Evolutionary conservation across 2,329 filamentous ascomycete species (phyloP), one percentile per base, ranked within the genome.

Genomic region (Aspergillus alliaceus): DNA sequence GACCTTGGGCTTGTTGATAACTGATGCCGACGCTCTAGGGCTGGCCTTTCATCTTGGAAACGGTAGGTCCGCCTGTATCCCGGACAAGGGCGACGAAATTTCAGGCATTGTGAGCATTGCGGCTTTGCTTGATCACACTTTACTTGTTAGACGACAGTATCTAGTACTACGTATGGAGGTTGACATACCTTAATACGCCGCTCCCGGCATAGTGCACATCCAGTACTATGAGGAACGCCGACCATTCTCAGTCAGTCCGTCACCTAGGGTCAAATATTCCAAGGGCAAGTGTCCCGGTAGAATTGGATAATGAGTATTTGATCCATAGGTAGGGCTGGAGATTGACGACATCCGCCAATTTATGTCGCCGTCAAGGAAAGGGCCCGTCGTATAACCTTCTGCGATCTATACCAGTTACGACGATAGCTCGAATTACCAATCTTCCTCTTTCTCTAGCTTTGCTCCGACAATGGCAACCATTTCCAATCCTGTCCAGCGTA

Each of bases 51-150:
- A 56, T 76, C 73, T 54, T 74, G 71, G 39, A 76, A 75, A 27
- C 72, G 71, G 46, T 73, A 68, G 27, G 68, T 69, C 20, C 69
- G 64, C 29, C 56, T 62, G 51, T 74, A 74, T 31, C 73, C 73
- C 4, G 73, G 73, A 59, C 73, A 76, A 24, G 68, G 61, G 14
- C 68, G 68, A 53, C 73, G 72, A 53, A 75, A 73, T 61, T 69
- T 70, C 46, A 63, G 65, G 47, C 74, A 76, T 60, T 75, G 73
- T 6, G 68, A 66, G 58, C 72, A 74, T 53, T 65, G 68, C 11
- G 79, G 80, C 11, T 71, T 73, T 22, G 60, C 67, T 64, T 80
- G 73, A 63, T 82, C 80, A 59, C 80, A 82, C 69, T 79, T 56
- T 35, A 9, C 56, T 46, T 39, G 52, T 40, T 11, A 47, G 31